phyloP scores from a whole-genome alignment of 2,329 filamentous ascomycete genomes.

The Mariannaea elegans region DNA sequence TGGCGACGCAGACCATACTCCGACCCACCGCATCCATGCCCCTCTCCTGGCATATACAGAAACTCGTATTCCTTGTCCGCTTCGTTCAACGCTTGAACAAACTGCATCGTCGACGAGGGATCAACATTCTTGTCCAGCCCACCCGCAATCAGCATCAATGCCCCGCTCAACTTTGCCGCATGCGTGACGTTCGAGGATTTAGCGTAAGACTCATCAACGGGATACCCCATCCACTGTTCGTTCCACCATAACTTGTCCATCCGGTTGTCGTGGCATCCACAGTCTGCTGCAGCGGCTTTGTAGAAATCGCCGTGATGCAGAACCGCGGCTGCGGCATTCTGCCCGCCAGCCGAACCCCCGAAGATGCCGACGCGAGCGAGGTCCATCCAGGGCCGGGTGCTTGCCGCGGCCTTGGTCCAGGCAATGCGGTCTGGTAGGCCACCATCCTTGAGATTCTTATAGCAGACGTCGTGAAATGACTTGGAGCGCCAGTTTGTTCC shows the following conservation, averaged over 20 bases:
- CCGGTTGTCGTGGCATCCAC: constrained; percentile 44
- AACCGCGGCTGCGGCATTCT: constrained; percentile 40
- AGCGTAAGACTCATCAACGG: constrained; percentile 41
- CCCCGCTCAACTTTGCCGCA: constrained; percentile 38
- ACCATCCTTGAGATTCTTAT: constrained; percentile 41
- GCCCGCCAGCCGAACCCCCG: constrained; percentile 43
- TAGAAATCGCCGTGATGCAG: constrained; percentile 43
- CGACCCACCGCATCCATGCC: constrained; percentile 27
- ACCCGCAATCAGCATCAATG: constrained; percentile 42
- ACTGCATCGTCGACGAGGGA: constrained; percentile 42
- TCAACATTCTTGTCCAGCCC: constrained; percentile 43
- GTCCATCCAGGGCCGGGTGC: constrained; percentile 41
- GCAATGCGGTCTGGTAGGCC: constrained; percentile 43
- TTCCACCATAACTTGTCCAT: constrained; percentile 45
- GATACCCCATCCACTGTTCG: constrained; percentile 46
- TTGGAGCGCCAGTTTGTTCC: constrained; percentile 44
- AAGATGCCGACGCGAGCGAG: constrained; percentile 40
- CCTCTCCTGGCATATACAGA: constrained; percentile 38
- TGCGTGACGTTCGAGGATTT: constrained; percentile 41
- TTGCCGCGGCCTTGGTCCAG: constrained; percentile 41
- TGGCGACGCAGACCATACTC: constrained; percentile 32
- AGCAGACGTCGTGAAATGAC: constrained; percentile 42
- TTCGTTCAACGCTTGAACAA: constrained; percentile 38
- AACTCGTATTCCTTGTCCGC: constrained; percentile 43
- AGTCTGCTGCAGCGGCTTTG: constrained; percentile 38